Percentiles rank a stretch among this genome's conserved stretches.
Conservation (phyloP, 2,329 filamentous ascomycete genomes). For the Beauveria varroae region DNA sequence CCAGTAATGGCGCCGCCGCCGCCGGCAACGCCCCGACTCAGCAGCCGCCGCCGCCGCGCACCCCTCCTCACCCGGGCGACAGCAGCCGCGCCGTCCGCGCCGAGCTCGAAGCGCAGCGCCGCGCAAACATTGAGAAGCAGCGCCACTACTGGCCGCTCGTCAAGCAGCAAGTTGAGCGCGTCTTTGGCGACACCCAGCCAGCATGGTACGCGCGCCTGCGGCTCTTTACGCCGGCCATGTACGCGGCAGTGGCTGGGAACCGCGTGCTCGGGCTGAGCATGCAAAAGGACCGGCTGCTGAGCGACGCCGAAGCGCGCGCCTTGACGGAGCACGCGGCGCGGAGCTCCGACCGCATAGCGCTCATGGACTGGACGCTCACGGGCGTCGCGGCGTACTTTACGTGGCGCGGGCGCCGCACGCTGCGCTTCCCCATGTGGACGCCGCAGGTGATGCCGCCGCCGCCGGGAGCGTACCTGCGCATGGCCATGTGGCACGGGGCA, state of each 20-base stretch:
- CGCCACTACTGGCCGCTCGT: conserved; percentile 23
- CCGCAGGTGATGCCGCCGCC: conserved; percentile 27
- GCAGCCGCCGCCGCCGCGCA: neutral
- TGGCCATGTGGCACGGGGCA: conserved; percentile 27
- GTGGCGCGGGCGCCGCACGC: conserved; percentile 23
- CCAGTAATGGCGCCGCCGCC: neutral
- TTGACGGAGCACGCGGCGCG: conserved; percentile 26
- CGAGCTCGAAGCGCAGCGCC: conserved; percentile 27
- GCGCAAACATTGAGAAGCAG: conserved; percentile 20
- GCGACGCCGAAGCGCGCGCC: conserved; percentile 29
- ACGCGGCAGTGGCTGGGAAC: conserved; percentile 22
- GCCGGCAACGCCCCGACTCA: neutral
- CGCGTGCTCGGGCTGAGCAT: conserved; percentile 22
- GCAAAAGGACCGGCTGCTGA: conserved; percentile 23
- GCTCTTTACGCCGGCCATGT: conserved; percentile 21
- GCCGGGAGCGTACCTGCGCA: conserved; percentile 21
- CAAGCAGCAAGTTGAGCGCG: conserved; percentile 24
- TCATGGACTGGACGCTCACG: conserved; percentile 22
- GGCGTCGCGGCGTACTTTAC: conserved; percentile 20
- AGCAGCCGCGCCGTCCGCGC: conserved; percentile 19
- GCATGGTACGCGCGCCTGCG: conserved; percentile 25
- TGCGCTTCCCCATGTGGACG: conserved; percentile 33
- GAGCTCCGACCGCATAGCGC: conserved; percentile 24
- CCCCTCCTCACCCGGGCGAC: neutral
- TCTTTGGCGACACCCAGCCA: conserved; percentile 21